These are phyloP conservation scores for Wickerhamomyces sp. DNA, from an alignment of 1,139 yeast genomes.

Conservation along the genomic window DNA sequence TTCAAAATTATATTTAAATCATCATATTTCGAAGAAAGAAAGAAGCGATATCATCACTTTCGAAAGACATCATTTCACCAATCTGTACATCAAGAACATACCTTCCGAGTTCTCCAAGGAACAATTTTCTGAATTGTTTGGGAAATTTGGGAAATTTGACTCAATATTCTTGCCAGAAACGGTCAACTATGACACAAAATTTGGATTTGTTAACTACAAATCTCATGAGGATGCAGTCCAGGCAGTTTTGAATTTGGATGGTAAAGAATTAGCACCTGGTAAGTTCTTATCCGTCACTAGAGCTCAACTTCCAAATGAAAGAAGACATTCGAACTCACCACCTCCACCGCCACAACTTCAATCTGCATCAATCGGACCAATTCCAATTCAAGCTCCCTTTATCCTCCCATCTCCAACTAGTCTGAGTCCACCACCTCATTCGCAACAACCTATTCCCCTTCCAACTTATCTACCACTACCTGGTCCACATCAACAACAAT, in stretches of 20 bases:
- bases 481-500: conserved; percentile 43
- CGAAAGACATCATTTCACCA: conserved; percentile 44
- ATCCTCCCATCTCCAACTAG: conserved; percentile 25
- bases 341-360: conserved; percentile 1
- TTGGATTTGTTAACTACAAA: conserved; percentile 35
- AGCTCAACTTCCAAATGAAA: conserved; percentile 35
- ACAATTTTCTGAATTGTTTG: conserved; percentile 26
- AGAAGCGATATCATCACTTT: conserved; percentile 31
- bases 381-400: not conserved
- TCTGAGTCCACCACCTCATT: conserved; percentile 7
- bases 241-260: conserved; percentile 28
- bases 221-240: conserved; percentile 30
- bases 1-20: conserved; percentile 38
- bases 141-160: conserved; percentile 38
- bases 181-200: conserved; percentile 21
- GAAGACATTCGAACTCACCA: conserved; percentile 14
- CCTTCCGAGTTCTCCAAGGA: conserved; percentile 37
- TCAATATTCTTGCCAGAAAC: conserved; percentile 14
- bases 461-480: conserved; percentile 24
- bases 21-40: conserved; percentile 48
- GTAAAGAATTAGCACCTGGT: conserved; percentile 25
- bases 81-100: conserved; percentile 51
- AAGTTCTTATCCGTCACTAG: conserved; percentile 27
- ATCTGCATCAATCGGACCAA: conserved; percentile 4
- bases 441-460: conserved; percentile 19